Evolutionary conservation across 2,329 filamentous ascomycete genomes (phyloP).

Genomic region (Trichoderma gracile): DNA sequence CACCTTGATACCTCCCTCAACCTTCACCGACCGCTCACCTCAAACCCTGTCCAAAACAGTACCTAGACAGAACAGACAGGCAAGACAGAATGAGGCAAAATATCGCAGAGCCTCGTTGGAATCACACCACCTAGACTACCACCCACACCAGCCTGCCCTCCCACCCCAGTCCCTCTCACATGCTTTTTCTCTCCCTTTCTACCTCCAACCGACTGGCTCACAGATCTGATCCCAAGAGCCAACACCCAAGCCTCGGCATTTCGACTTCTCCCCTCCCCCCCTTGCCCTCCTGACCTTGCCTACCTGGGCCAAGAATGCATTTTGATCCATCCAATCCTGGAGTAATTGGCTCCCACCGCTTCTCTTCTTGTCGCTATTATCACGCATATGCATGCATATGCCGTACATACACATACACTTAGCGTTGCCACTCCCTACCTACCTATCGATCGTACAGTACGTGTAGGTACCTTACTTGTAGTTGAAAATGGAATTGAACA

Average conservation of each 20-base stretch:
- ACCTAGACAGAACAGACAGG: neutral
- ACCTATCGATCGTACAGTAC: too few species aligned
- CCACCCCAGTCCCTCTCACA: constrained; percentile 10
- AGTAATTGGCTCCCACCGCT: neutral
- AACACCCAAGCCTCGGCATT: constrained; percentile 16
- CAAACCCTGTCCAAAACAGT: neutral
- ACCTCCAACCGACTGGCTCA: neutral
- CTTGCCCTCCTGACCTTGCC: neutral
- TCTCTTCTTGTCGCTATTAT: neutral
- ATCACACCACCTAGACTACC: neutral
- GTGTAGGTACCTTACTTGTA: neutral
- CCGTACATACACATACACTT: constrained; percentile 17
- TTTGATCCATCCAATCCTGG: too few species aligned
- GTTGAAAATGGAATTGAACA: too few species aligned
- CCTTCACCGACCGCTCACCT: neutral
- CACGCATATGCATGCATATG: constrained; percentile 19
- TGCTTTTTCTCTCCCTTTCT: neutral
- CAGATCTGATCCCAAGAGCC: neutral
- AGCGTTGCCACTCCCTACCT: neutral
- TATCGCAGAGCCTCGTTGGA: neutral
- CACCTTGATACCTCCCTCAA: neutral
- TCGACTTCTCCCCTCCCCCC: neutral
- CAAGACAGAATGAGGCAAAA: neutral
- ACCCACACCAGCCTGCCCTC: neutral
- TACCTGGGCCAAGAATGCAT: neutral